Evolutionary conservation across 2,329 filamentous ascomycete species (phyloP), one percentile per base, ranked within the genome.

Genomic region (Sarocladiaceae sp.): DNA sequence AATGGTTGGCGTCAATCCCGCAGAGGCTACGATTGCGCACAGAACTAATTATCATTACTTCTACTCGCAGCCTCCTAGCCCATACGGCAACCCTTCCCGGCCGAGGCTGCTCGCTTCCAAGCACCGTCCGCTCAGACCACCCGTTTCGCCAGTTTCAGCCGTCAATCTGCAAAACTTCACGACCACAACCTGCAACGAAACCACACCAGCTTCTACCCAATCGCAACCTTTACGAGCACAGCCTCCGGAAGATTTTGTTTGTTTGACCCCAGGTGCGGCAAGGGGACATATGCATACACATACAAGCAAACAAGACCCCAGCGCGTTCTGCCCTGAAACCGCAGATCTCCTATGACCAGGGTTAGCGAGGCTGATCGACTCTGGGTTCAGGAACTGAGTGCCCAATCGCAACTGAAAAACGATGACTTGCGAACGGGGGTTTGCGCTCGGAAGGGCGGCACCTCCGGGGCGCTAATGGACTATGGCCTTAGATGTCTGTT

Each of bases 251-350:
- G 33, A n/a, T 22, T 22, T 42, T 22, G 4, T 48, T 48, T 17
- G 44, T 48, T 48, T 48, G n/a, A 22, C 26, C 5, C 15, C 15
- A 31, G 7, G 10, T 13, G 10, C 3, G 13, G 12, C 8, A 22
- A 22, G 18, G 17, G 15, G 23, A 42, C 37, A n/a, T n/a, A n/a
- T n/a, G n/a, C n/a, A n/a, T n/a, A n/a, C n/a, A n/a, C 5, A 42
- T 15, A 13, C 37, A 42, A 22, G 28, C 26, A 48, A 48, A 48
- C 44, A 31, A 20, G 5, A 8, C 18, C 22, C 22, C n/a, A n/a
- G n/a, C n/a, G n/a, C n/a, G n/a, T n/a, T n/a, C n/a, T 18, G 3
- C 23, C 44, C 44, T 48, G 44, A 48, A 48, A 48, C 44, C 26
- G 44, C 26, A 48, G 44, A 48, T 48, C 44, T 18, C 29, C 17